Evolutionary conservation across 2,329 filamentous ascomycete species (phyloP).

Genomic region (Scedosporium dehoogii): DNA sequence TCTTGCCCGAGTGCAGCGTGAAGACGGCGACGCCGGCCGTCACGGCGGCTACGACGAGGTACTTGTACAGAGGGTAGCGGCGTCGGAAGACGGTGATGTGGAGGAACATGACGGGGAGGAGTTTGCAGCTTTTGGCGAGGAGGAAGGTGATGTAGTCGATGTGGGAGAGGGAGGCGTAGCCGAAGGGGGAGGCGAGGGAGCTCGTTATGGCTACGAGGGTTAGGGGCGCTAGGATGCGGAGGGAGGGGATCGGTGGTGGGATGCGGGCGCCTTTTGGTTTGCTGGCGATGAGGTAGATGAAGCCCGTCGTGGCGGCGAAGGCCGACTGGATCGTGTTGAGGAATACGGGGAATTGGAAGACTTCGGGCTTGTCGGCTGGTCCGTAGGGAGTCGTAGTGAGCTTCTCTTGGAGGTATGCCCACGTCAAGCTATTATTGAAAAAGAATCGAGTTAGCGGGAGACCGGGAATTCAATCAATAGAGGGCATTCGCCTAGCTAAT

Average conservation of each 20-base stretch:
- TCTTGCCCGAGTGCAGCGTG: slow-evolving; percentile 68
- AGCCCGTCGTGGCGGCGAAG: slow-evolving; percentile 76
- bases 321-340: slow-evolving; percentile 92
- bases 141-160: slow-evolving; percentile 98
- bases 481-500: too few species aligned
- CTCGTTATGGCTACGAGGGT: slow-evolving; percentile 78
- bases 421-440: slow-evolving; percentile 68
- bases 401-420: slow-evolving; percentile 94
- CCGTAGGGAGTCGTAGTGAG: slow-evolving; percentile 89
- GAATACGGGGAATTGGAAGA: slow-evolving; percentile 89
- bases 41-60: slow-evolving; percentile 82
- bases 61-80: slow-evolving; percentile 91
- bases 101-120: slow-evolving; percentile 96
- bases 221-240: slow-evolving; percentile 65
- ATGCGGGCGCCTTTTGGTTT: slow-evolving; percentile 34
- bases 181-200: slow-evolving; percentile 87
- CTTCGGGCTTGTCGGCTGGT: slow-evolving; percentile 49
- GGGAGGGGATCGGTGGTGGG: slow-evolving; percentile 66
- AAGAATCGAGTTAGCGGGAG: slow-evolving; percentile 1
- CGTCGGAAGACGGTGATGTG: slow-evolving; percentile 87
- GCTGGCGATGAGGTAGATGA: slow-evolving; percentile 64
- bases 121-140: slow-evolving; percentile 94
- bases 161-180: slow-evolving; percentile 83
- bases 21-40: slow-evolving; percentile 91
- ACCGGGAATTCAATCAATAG: too few species aligned